Evolutionary conservation across 2,329 filamentous ascomycete genomes (phyloP), one percentile per base, ranked within the genome.

Genomic region (Raffaelea deltoideospora): DNA sequence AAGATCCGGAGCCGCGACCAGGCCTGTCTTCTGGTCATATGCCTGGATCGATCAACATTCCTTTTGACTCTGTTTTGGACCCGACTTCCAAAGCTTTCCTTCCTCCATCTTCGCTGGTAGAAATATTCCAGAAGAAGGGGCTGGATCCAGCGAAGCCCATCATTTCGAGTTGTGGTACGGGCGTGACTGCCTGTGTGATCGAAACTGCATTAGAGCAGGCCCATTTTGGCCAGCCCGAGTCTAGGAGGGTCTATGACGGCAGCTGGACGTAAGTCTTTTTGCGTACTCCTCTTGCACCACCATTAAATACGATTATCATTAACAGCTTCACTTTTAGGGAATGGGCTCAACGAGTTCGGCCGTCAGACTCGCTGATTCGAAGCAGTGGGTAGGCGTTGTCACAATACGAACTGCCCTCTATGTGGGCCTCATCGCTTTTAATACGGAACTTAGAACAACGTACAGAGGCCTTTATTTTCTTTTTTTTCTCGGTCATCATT

Each of bases 211-310:
- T 98, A 37, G 74, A 73, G 22, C 76, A 85, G 55, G 84, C 87
- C 18, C 78, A 76, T 2, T 87, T 76, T 51, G 82, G 80, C 2
- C 63, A 72, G 4, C 58, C 70, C 0, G 69, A 76, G 42, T 71
- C 72, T 37, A 72, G 83, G 46, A 77, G 71, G 52, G 67, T 98
- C 18, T 98, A 98, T 51, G 90, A 98, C 55, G 90, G 90, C 33
- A 94, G 87, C 57, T 98, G 90, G 90, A 96, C 90, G 71, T 93
- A 65, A 76, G 82, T 79, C 4, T 28, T 30, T n/a, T n/a, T n/a
- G n/a, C n/a, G n/a, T n/a, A n/a, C n/a, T n/a, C n/a, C n/a, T n/a
- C n/a, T n/a, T n/a, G n/a, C n/a, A n/a, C n/a, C n/a, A n/a, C n/a
- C n/a, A n/a, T n/a, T n/a, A 18, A 17, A 32, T 17, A 6, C 8